Evolutionary conservation across 2,329 filamentous ascomycete species (phyloP), one percentile per base, ranked within the genome.

Genomic region (Aspergillus viridinutans): DNA sequence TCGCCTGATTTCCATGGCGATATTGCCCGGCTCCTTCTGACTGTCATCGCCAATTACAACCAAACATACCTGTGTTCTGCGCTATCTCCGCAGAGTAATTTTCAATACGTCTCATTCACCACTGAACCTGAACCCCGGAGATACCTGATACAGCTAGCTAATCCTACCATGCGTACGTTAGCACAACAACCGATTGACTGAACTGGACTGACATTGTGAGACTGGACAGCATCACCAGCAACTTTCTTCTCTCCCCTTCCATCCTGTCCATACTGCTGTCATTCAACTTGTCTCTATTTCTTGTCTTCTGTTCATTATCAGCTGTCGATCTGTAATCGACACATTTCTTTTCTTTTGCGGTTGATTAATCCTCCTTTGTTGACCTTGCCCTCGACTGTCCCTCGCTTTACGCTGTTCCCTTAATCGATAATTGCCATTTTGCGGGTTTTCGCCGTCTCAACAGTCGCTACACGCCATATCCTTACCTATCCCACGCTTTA

Each of bases 1-100:
- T 57, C 48, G 17, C 20, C 38, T 32, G 42, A 23, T 48, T 49
- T 40, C 17, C 28, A 32, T 47, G 38, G 55, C 52, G 42, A 55
- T 55, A 17, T 35, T 35, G 32, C 14, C 32, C 32, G 14, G 5
- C 14, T 14, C 32, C 32, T 35, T 35, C 12, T 35, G 32, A 17
- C 32, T 35, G 32, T 17, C 17, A 35, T 35, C 12, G 32, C 32
- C 14, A 35, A 35, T 29, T 35, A 35, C 5, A 35, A 17, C 14
- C 14, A 14, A 14, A 14, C 10, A 35, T 29, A 12, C 25, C 25
- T 5, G 25, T 4, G 25, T 5, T 25, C 28, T 29, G 10, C 10
- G 12, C 10, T 17, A 35, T 35, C 47, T 49, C 56, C 43, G 48
- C 48, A 42, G 49, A 21, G n/a, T 52, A 47, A 25, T 47, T 47